Percentiles rank a stretch among this genome's conserved stretches.
These are phyloP conservation scores for Cryphonectria naterciae DNA, from an alignment of 2,329 filamentous ascomycete genomes.

Conservation along the genomic window DNA sequence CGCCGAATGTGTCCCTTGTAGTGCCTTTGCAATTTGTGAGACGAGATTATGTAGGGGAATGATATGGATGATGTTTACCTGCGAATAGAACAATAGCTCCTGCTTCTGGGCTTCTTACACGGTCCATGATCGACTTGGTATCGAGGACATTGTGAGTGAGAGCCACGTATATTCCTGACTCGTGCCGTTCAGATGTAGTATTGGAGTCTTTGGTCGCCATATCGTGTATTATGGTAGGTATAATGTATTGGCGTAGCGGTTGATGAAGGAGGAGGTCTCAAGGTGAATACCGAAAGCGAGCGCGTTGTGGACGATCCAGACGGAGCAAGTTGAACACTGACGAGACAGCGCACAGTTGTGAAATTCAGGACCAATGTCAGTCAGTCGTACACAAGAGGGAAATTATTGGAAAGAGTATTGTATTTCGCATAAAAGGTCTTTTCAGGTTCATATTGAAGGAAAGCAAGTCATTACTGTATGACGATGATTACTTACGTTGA, in stretches of 20 bases:
- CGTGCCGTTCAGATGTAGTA: slow-evolving; percentile 1
- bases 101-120: slow-evolving; percentile 72
- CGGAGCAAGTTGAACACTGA: not conserved
- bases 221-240: too few relatives aligned
- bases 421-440: not conserved
- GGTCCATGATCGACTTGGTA: slow-evolving; percentile 60
- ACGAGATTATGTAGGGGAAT: not conserved
- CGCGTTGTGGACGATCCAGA: not conserved
- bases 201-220: not conserved
- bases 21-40: slow-evolving; percentile 53
- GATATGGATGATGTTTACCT: slow-evolving; percentile 57
- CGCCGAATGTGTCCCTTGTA: slow-evolving; percentile 74
- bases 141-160: slow-evolving; percentile 68
- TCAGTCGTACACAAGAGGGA: not conserved
- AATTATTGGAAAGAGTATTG: not conserved
- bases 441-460: not conserved
- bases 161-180: slow-evolving; percentile 60
- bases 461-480: not conserved
- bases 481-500: not conserved
- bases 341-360: not conserved
- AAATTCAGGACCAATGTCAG: too few relatives aligned
- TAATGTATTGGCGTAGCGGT: too few relatives aligned
- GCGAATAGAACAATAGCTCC: slow-evolving; percentile 79
- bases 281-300: not conserved
- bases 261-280: not conserved